Evolutionary conservation across 768 basidiomycete species (phyloP).

Genomic region (Daedaleopsis nitida): DNA sequence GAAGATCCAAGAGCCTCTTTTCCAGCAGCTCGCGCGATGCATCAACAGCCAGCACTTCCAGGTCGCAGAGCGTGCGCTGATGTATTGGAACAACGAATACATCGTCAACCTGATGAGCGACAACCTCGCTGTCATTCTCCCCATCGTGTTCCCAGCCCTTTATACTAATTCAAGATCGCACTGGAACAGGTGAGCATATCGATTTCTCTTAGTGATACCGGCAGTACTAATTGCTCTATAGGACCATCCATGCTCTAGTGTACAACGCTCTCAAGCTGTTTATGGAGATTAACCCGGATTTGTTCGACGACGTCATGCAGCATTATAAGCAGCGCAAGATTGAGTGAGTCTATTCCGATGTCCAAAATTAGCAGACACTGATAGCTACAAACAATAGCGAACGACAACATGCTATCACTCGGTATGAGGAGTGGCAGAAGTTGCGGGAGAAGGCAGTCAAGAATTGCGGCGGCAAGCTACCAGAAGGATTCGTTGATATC

Average conservation of each 20-base stretch:
- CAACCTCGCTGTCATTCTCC: slow-evolving; percentile 84
- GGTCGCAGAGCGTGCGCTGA: slow-evolving; percentile 93
- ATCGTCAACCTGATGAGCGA: slow-evolving; percentile 99
- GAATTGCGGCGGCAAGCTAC: slow-evolving; percentile 72
- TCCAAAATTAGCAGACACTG: neutral
- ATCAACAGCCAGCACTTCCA: slow-evolving; percentile 99
- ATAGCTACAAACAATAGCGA: slow-evolving; percentile 53
- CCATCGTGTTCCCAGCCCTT: slow-evolving; percentile 95
- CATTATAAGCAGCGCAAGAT: slow-evolving; percentile 89
- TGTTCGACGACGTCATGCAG: slow-evolving; percentile 92
- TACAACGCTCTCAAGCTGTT: slow-evolving; percentile 98
- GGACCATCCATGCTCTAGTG: slow-evolving; percentile 98
- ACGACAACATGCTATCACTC: slow-evolving; percentile 78
- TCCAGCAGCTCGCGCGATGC: slow-evolving; percentile 93
- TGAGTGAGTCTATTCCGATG: slow-evolving; percentile 56
- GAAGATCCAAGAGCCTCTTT: slow-evolving; percentile 91
- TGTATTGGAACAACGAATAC: slow-evolving; percentile 99
- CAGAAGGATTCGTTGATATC: slow-evolving; percentile 68
- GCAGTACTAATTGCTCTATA: slow-evolving; percentile 34
- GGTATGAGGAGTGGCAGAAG: slow-evolving; percentile 90
- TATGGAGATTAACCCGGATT: slow-evolving; percentile 98
- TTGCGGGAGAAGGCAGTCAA: slow-evolving; percentile 75
- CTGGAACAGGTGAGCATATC: slow-evolving; percentile 87
- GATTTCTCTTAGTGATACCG: neutral
- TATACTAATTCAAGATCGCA: slow-evolving; percentile 96